Evolutionary conservation across 495 filamentous ascomycete genomes (phyloP).

Genomic region (Bacidia rubella): DNA sequence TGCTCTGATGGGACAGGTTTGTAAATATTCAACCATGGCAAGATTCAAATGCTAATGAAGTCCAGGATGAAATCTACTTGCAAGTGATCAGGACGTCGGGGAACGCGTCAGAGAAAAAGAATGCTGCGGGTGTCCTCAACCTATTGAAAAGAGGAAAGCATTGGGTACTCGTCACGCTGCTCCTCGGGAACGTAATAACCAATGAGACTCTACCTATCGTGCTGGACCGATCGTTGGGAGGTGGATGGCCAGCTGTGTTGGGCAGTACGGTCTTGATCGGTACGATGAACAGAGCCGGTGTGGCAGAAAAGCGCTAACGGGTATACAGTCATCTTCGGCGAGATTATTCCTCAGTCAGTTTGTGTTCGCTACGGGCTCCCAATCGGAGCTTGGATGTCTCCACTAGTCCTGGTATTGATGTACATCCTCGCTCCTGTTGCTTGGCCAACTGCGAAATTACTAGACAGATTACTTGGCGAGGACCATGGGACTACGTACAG

Average conservation of each 20-base stretch:
- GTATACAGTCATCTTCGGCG: constrained; percentile 80
- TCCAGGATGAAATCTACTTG: constrained; percentile 86
- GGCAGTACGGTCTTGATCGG: constrained; percentile 88
- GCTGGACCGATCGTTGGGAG: constrained; percentile 82
- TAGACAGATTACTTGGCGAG: constrained; percentile 76
- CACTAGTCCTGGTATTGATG: constrained; percentile 79
- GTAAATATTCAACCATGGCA: neutral
- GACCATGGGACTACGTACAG: constrained; percentile 94
- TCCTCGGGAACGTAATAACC: constrained; percentile 93
- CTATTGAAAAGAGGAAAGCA: constrained; percentile 84
- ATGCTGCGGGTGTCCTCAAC: constrained; percentile 67
- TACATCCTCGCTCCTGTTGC: constrained; percentile 76
- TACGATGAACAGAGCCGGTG: constrained; percentile 27
- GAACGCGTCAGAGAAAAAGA: constrained; percentile 63
- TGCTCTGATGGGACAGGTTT: constrained; percentile 51
- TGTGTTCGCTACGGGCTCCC: constrained; percentile 93
- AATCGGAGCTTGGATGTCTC: constrained; percentile 92
- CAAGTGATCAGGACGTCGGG: constrained; percentile 85
- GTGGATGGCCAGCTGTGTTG: constrained; percentile 86
- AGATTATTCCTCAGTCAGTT: constrained; percentile 87
- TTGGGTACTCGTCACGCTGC: constrained; percentile 94
- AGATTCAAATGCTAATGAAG: neutral
- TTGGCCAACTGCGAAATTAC: constrained; percentile 80
- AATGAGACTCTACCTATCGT: constrained; percentile 96
- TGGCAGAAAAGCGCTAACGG: neutral